Base-by-base conservation (phyloP, 495 filamentous ascomycete species). In the Chaetomium cochliodes region DNA sequence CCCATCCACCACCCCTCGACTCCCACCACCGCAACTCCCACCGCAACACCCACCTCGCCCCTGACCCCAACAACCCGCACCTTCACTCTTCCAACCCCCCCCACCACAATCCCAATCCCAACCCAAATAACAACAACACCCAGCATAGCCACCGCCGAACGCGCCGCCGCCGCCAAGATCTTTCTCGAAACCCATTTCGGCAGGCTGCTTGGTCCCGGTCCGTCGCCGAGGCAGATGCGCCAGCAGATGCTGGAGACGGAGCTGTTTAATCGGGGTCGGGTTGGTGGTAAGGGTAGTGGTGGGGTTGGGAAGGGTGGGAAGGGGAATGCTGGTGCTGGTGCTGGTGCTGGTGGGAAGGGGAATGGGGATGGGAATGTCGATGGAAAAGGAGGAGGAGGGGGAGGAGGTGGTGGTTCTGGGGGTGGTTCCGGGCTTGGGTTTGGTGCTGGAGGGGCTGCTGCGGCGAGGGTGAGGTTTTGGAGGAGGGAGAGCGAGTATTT, bases 161-260 rank as follows among this genome's bases (percentile, higher is more conserved):
- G 84, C 49, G 84, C 87, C 9, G 84, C 91, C 0, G 88, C 89
- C 11, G 88, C 92, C 39, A 97, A 97, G 74, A 84, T 96, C 26
- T 96, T 85, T 66, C 83, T 98, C 26, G 93, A 98, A 70, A 91
- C 87, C 4, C 82, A 93, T 69, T 97, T 90, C 79, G 87, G 90
- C 69, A 75, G 83, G 9, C 75, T 91, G 15, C 82, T 88, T 54
- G 42, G 47, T 74, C 78, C 39, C 69, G 62, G 65, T 0, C 71
- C 71, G 11, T 79, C 58, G 64, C 77, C 87, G 65, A 86, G 93
- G 2, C 84, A 84, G 11, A 73, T 89, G 62, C 87, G 93, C 4
- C 84, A 85, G 50, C 80, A 82, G 51, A 81, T 88, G 44, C 77
- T 96, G 15, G 90, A 96, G 72, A 73, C 78, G 3, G 79, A 84